Evolutionary conservation across 2,329 filamentous ascomycete genomes (phyloP).

Genomic region (Cladophialophora bantiana): DNA sequence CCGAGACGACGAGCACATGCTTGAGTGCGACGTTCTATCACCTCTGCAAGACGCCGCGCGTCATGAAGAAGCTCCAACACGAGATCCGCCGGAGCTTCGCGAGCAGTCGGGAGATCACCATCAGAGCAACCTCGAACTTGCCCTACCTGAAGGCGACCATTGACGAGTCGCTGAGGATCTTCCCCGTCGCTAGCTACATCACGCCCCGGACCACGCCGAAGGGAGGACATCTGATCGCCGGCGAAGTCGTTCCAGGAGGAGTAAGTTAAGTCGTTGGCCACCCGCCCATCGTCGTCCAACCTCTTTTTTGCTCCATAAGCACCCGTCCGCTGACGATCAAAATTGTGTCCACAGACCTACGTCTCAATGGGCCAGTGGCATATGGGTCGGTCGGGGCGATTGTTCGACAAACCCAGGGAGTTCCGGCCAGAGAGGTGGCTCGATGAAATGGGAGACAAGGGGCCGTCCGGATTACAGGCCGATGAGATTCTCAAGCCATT

Average conservation of each 20-base stretch:
- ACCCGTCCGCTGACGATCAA: constrained; percentile 1
- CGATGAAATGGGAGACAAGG: constrained; percentile 15
- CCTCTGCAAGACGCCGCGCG: constrained; percentile 46
- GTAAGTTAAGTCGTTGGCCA: constrained; percentile 12
- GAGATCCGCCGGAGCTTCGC: constrained; percentile 49
- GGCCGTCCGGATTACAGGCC: constrained; percentile 10
- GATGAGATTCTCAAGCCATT: constrained; percentile 28
- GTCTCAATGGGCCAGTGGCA: constrained; percentile 33
- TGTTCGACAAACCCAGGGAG: constrained; percentile 24
- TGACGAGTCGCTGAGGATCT: constrained; percentile 30
- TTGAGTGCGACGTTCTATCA: constrained; percentile 53
- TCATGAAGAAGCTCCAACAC: constrained; percentile 44
- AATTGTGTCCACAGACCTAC: constrained; percentile 17
- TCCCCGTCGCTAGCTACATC: constrained; percentile 27
- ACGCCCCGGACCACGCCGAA: constrained; percentile 45
- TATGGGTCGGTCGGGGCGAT: constrained; percentile 29
- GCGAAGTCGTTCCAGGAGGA: constrained; percentile 44
- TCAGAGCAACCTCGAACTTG: constrained; percentile 24
- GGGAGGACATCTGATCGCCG: constrained; percentile 45
- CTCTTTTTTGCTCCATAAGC: too few species aligned
- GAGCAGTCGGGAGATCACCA: constrained; percentile 48
- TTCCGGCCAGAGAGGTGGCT: constrained; percentile 31
- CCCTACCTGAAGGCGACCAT: constrained; percentile 33
- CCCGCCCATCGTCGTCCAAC: too few species aligned
- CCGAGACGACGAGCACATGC: constrained; percentile 74